A percentile compares a stretch with the other conserved stretches of the same genome.
These are phyloP conservation scores for Macrophomina pseudophaseolina DNA, from an alignment of 2,329 filamentous ascomycete genomes.

Conservation along the genomic window DNA sequence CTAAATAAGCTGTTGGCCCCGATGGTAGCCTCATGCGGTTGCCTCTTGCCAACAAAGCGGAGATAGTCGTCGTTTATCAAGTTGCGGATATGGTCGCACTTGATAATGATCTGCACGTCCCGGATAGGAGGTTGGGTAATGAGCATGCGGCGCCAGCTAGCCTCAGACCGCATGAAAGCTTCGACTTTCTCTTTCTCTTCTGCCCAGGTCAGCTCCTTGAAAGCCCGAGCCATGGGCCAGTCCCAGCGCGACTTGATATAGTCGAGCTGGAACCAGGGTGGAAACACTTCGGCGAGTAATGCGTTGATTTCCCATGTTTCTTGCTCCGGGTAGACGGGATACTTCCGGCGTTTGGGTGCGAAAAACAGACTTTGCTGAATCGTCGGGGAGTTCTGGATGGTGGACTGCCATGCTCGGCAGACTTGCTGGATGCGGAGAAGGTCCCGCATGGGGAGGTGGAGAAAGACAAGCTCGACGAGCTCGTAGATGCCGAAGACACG, in stretches of 20 bases:
- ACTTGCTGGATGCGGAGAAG: conserved; percentile 18
- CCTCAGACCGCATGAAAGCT: conserved; percentile 16
- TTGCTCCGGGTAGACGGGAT: background rate
- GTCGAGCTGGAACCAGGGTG: conserved; percentile 5
- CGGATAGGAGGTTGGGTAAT: conserved; percentile 17
- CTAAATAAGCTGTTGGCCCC: background rate
- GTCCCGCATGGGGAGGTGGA: conserved; percentile 19
- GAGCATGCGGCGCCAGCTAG: conserved; percentile 25
- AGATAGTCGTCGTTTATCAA: conserved; percentile 8
- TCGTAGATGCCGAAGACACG: conserved; percentile 22
- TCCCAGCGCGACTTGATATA: conserved; percentile 18
- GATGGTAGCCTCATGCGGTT: background rate
- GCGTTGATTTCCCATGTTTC: background rate
- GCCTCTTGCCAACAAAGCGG: background rate
- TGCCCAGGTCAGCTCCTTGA: conserved; percentile 3
- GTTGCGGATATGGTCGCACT: conserved; percentile 19
- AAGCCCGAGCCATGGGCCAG: conserved; percentile 5
- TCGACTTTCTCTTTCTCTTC: background rate
- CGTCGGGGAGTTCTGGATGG: conserved; percentile 20
- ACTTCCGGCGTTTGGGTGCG: background rate
- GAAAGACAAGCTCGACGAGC: conserved; percentile 25
- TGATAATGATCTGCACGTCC: conserved; percentile 9
- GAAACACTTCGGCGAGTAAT: conserved; percentile 4
- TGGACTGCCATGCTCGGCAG: conserved; percentile 19
- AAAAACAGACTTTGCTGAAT: conserved; percentile 22